Evolutionary conservation across 1,139 yeast species (phyloP).

Genomic region (Lodderomyces theae): DNA sequence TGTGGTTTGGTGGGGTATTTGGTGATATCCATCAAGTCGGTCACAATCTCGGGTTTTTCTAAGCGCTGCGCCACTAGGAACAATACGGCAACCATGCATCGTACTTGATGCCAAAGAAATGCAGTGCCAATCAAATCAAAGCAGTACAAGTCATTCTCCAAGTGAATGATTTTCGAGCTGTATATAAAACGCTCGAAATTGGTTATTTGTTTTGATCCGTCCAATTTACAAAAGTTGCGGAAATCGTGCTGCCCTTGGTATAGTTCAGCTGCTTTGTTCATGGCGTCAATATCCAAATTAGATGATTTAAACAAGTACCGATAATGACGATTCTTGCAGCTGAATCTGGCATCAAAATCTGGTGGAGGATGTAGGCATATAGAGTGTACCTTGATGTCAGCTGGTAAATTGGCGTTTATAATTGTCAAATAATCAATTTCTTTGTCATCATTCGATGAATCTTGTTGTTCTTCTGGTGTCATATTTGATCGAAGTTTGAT

Average conservation of each 20-base stretch:
- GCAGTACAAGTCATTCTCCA: slow-evolving; percentile 48
- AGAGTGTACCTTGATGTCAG: slow-evolving; percentile 79
- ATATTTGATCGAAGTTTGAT: slow-evolving; percentile 70
- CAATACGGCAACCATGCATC: slow-evolving; percentile 88
- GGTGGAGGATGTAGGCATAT: slow-evolving; percentile 79
- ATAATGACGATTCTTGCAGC: slow-evolving; percentile 81
- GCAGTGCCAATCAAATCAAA: slow-evolving; percentile 87
- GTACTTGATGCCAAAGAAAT: slow-evolving; percentile 96
- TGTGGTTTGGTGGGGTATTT: slow-evolving; percentile 68
- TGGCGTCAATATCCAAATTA: slow-evolving; percentile 57
- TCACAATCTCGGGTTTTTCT: slow-evolving; percentile 60
- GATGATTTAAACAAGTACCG: slow-evolving; percentile 66
- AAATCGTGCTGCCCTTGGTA: slow-evolving; percentile 84
- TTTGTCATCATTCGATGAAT: slow-evolving; percentile 51
- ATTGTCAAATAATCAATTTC: slow-evolving; percentile 79
- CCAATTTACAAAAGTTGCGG: slow-evolving; percentile 90
- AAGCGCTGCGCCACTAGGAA: slow-evolving; percentile 76
- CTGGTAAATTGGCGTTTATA: slow-evolving; percentile 73
- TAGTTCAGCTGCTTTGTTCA: slow-evolving; percentile 65
- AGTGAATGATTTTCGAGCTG: slow-evolving; percentile 47
- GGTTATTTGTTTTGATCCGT: slow-evolving; percentile 87
- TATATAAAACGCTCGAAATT: slow-evolving; percentile 64
- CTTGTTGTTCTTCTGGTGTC: slow-evolving; percentile 53
- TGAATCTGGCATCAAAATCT: slow-evolving; percentile 88
- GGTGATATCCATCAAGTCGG: slow-evolving; percentile 56